Base-by-base conservation (phyloP, 208 protist genomes). In the Crithidia fasciculata region DNA sequence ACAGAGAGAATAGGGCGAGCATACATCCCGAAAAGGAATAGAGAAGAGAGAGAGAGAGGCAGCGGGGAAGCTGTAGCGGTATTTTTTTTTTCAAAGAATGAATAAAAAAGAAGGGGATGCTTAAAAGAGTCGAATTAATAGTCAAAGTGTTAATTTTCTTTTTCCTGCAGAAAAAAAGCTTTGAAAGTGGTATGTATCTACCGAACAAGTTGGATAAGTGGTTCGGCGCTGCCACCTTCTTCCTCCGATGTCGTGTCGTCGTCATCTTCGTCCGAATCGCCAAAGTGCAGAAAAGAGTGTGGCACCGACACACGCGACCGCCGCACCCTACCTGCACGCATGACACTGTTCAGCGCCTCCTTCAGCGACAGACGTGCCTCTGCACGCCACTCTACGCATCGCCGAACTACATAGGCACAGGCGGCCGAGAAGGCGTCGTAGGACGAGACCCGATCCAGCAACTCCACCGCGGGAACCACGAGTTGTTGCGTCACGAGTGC, bases 221-320 rank as follows among this genome's bases (percentile, higher is more conserved):
- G 9, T 15, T 49, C 45, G 9, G 12, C 45, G 45, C 12, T 49
- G 45, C 12, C 45, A 2, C 12, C 45, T 13, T 49, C 45, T 2
- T 49, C 45, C 45, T 49, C 45, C 9, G 7, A 8, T 15, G 7
- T 13, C 12, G 7, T 13, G 45, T 49, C 45, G 45, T 8, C 12
- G 45, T 8, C 45, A 13, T 49, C 45, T 13, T 49, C 45, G 45
- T 49, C 45, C 2, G 57, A 62, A 15, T 62, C 40, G 9, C 57
- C 57, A 36, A 62, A 62, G 40, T 62, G 57, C 57, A 62, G 57
- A 4, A 62, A 36, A 8, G 57, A 62, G 57, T 47, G 40, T 36
- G 43, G 39, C 57, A 47, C 57, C 8, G 16, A 6, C 57, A 16
- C 5, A 15, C 45, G 57, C 18, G 57, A 15, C 13, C 40, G 57